These are phyloP conservation scores for Lindgomyces ingoldianus DNA, from an alignment of 495 filamentous ascomycete genomes.

Conservation along the genomic window DNA sequence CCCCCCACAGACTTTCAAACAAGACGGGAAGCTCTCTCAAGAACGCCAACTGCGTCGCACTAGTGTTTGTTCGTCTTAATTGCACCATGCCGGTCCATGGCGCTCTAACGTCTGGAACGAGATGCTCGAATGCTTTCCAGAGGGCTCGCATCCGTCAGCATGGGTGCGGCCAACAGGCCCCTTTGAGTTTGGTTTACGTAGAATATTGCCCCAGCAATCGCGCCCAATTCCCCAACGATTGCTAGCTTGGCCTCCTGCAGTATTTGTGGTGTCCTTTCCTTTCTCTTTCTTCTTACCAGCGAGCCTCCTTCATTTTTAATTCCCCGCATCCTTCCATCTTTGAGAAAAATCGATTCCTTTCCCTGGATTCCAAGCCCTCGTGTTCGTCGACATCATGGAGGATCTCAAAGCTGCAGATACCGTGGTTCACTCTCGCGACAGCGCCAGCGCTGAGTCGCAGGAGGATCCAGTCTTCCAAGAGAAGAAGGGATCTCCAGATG, in stretches of 20 bases:
- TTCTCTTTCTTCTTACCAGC: neutral
- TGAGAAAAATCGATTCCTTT: neutral
- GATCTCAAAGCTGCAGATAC: constrained; percentile 22
- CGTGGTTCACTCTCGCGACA: constrained; percentile 8
- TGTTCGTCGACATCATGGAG: constrained; percentile 11
- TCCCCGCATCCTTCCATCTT: neutral
- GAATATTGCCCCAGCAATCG: neutral
- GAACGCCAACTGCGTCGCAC: neutral
- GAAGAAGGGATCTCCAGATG: constrained; percentile 22
- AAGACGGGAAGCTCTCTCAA: neutral
- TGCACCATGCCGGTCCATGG: neutral
- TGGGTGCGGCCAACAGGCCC: neutral
- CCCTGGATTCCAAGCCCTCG: neutral
- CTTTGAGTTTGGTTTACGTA: neutral
- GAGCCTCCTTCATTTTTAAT: neutral
- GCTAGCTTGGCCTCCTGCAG: neutral
- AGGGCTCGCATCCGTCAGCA: neutral
- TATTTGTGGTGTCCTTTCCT: neutral
- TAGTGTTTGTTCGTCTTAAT: neutral
- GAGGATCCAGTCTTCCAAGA: constrained; percentile 16
- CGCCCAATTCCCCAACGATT: neutral
- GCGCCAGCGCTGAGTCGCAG: constrained; percentile 26
- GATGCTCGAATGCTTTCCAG: neutral
- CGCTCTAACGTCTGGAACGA: too few species aligned
- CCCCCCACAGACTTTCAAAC: neutral